A percentile compares a stretch with the other conserved stretches of the same genome.
These are phyloP conservation scores for Metarhizium album DNA, from an alignment of 2,329 filamentous ascomycete species.

Conservation along the genomic window DNA sequence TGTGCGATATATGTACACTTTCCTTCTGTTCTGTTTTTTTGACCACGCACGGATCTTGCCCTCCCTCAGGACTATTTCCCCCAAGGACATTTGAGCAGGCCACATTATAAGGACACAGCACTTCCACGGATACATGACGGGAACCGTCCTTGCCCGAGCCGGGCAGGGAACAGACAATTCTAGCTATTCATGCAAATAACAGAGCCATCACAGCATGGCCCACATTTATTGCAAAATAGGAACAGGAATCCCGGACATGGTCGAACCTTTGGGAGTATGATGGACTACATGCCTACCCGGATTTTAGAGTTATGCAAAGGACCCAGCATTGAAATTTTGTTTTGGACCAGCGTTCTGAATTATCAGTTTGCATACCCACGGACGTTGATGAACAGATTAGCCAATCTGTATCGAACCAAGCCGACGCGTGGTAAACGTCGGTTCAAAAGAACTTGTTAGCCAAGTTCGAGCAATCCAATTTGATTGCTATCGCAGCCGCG, in stretches of 20 bases:
- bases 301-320: not conserved
- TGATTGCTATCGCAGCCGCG: slow-evolving; percentile 15
- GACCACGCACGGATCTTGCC: not conserved
- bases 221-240: not conserved
- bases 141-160: slow-evolving; percentile 10
- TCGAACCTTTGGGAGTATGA: not conserved
- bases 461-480: slow-evolving; percentile 13
- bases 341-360: not conserved
- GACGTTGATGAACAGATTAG: not conserved
- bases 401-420: not conserved
- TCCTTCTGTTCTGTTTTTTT: slow-evolving; percentile 5
- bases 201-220: slow-evolving; percentile 4
- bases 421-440: slow-evolving; percentile 9
- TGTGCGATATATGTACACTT: no score
- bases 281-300: not conserved
- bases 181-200: not conserved
- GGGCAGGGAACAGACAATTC: slow-evolving; percentile 6
- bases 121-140: not conserved
- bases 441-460: slow-evolving; percentile 1
- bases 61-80: not conserved
- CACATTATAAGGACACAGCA: not conserved
- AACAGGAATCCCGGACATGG: not conserved
- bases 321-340: not conserved
- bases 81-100: not conserved
- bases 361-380: slow-evolving; percentile 1